phyloP scores from a whole-genome alignment of 768 basidiomycete species.

The Kwoniella heveanensis region DNA sequence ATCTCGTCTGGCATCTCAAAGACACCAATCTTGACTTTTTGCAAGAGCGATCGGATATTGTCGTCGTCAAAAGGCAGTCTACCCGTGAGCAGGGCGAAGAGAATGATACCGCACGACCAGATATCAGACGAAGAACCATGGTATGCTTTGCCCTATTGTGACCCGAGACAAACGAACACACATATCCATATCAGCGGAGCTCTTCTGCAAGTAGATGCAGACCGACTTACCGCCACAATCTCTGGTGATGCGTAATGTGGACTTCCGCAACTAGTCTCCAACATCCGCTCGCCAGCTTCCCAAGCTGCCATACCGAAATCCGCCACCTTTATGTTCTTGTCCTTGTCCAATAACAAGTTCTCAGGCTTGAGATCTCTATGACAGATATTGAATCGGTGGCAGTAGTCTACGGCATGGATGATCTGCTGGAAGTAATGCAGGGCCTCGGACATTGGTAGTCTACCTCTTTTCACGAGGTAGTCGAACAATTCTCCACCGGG shows the following conservation, averaged over 20 bases:
- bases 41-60: slow-evolving; percentile 72
- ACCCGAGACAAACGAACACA: slow-evolving; percentile 1
- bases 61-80: slow-evolving; percentile 92
- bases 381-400: slow-evolving; percentile 89
- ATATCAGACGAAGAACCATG: slow-evolving; percentile 86
- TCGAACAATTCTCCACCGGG: slow-evolving; percentile 95
- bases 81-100: slow-evolving; percentile 84
- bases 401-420: slow-evolving; percentile 86
- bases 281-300: slow-evolving; percentile 66
- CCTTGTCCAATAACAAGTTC: slow-evolving; percentile 80
- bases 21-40: slow-evolving; percentile 73
- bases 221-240: slow-evolving; percentile 63
- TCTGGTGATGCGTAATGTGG: slow-evolving; percentile 96
- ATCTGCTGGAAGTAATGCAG: slow-evolving; percentile 90
- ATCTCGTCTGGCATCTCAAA: slow-evolving; percentile 76
- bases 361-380: slow-evolving; percentile 95
- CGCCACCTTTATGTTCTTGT: slow-evolving; percentile 87
- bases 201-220: too few relatives aligned
- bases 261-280: slow-evolving; percentile 86
- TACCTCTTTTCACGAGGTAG: slow-evolving; percentile 77
- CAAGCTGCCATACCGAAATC: slow-evolving; percentile 98
- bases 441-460: slow-evolving; percentile 71
- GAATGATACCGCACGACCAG: slow-evolving; percentile 94
- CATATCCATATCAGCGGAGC: slow-evolving; percentile 4
- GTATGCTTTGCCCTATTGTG: slow-evolving; percentile 69